Conservation (phyloP, 2,329 filamentous ascomycete species). For the Thielaviopsis cerberus region DNA sequence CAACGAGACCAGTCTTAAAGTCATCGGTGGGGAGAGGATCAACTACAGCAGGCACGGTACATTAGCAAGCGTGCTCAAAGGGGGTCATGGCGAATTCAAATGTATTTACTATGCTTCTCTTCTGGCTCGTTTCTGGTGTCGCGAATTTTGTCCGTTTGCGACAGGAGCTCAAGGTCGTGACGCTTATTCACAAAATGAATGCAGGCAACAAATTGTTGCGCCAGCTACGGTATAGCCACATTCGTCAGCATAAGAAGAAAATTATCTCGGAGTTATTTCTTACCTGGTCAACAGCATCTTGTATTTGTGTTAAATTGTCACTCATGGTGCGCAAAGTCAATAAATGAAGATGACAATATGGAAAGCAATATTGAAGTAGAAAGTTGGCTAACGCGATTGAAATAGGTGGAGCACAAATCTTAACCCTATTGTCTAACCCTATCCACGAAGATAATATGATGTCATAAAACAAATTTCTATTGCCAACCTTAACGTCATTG, state of each 20-base stretch:
- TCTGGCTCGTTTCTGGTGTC: slow-evolving; percentile 36
- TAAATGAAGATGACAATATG: too few relatives aligned
- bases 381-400: too few relatives aligned
- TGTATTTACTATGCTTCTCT: slow-evolving; percentile 29
- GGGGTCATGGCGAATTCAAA: background rate
- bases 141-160: slow-evolving; percentile 38
- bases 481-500: too few relatives aligned
- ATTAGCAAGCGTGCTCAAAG: background rate
- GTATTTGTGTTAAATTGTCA: slow-evolving; percentile 64
- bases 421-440: too few relatives aligned
- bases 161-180: slow-evolving; percentile 45
- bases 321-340: too few relatives aligned
- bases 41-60: slow-evolving; percentile 22
- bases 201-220: slow-evolving; percentile 48
- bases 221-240: slow-evolving; percentile 29
- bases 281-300: slow-evolving; percentile 72
- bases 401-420: too few relatives aligned
- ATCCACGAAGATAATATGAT: too few relatives aligned
- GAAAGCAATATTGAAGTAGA: too few relatives aligned
- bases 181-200: slow-evolving; percentile 49
- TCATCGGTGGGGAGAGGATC: slow-evolving; percentile 43
- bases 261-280: slow-evolving; percentile 6
- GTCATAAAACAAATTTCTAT: too few relatives aligned
- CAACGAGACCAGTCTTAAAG: slow-evolving; percentile 48
- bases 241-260: background rate